Base-by-base conservation (phyloP, 2,329 filamentous ascomycete species). In the Ophiostoma ips region DNA sequence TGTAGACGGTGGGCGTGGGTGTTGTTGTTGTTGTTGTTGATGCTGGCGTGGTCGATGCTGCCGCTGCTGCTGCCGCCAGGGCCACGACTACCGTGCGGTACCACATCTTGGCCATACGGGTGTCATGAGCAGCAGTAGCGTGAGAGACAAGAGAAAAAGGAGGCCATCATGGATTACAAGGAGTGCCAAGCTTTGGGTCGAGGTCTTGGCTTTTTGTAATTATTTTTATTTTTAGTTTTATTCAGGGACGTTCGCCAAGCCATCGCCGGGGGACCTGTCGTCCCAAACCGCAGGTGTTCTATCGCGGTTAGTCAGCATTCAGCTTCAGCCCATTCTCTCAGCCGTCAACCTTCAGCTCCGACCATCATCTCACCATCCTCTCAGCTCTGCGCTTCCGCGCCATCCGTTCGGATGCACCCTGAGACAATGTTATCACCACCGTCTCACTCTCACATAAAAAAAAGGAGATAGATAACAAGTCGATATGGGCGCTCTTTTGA, bases 1-100 rank as follows among this genome's bases (percentile, higher is more conserved):
- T 60, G 60, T 66, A 71, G 56, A 69, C 60, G 5, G 53, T 58
- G 30, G 61, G 56, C 38, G 52, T 19, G 9, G 51, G 30, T 1
- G 43, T 15, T 15, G 40, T 18, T 9, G 55, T 18, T 16, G 38
- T n/a, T 3, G 30, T 19, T 18, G 48, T 44, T 2, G 36, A 16
- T 12, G 46, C 15, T 18, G 49, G 30, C 2, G 50, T 24, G 3
- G 50, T 31, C 2, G 46, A 11, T 3, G 37, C 4, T 1, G 52
- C 36, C 11, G 45, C 10, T 3, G 45, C 2, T 3, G 19, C 19
- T 16, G 24, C 24, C 40, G 24, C 40, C 15, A 30, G 21, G 40
- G 24, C 21, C 11, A 43, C 15, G 40, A 24, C 38, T 41, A 41
- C 40, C 40, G 28, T 43, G 40, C 40, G 40, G 24, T 43, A 43